A percentile compares a stretch with the other conserved stretches of the same genome.
Conservation (phyloP, 768 basidiomycete species). For the Cystofilobasidium macerans region DNA sequence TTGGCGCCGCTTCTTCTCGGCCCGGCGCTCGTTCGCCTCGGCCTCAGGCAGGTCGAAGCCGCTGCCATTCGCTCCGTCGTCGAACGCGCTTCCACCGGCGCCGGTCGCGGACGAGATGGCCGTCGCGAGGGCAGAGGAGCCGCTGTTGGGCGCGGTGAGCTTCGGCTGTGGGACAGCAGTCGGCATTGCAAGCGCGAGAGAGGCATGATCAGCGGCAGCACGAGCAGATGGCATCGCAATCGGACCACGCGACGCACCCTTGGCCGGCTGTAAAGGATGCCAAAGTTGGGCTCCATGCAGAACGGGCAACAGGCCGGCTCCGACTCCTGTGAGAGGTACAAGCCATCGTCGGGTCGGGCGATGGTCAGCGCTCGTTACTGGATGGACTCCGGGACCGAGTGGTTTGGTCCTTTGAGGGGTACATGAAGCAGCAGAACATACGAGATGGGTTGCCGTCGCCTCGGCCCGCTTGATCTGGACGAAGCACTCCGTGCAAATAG, state of each 20-base stretch:
- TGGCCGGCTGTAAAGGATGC: constrained; percentile 76
- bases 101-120: background rate
- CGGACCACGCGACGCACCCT: constrained; percentile 44
- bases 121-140: background rate
- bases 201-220: background rate
- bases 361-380: too few species aligned
- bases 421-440: constrained; percentile 33
- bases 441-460: constrained; percentile 85
- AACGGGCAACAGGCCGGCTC: constrained; percentile 96
- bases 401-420: too few species aligned
- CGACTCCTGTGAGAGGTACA: constrained; percentile 40
- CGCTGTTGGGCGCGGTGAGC: background rate
- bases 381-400: too few species aligned
- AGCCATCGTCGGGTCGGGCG: too few species aligned
- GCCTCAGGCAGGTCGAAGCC: background rate
- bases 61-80: constrained; percentile 3
- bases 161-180: background rate
- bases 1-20: constrained; percentile 48
- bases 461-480: constrained; percentile 97
- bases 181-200: background rate
- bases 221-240: background rate
- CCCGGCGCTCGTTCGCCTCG: constrained; percentile 1
- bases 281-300: constrained; percentile 95
- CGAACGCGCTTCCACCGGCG: background rate
- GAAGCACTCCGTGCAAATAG: constrained; percentile 98